Percentiles rank a stretch among this genome's conserved stretches.
These are phyloP conservation scores for Ustilaginoidea virens DNA, from an alignment of 2,329 filamentous ascomycete genomes.

Conservation along the genomic window DNA sequence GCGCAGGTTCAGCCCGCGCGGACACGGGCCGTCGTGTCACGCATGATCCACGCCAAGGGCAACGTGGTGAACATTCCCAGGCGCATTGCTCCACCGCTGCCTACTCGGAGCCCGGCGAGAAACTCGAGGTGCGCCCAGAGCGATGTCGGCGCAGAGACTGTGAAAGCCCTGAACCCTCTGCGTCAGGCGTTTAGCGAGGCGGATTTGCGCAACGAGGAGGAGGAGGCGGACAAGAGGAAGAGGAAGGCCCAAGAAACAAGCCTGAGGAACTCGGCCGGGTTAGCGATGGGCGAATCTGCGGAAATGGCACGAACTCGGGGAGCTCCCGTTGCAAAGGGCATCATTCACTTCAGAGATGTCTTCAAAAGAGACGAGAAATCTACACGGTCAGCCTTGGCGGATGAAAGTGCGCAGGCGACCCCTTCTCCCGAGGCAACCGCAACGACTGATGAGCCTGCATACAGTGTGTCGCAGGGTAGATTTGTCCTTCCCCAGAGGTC, in stretches of 20 bases:
- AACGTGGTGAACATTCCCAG: conserved; percentile 77
- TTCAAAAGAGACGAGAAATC: too few relatives aligned
- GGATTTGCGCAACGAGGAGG: conserved; percentile 12
- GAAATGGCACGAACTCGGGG: too few relatives aligned
- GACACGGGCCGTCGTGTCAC: conserved; percentile 44
- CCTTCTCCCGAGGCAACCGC: conserved; percentile 2
- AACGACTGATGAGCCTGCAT: too few relatives aligned
- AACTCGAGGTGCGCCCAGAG: conserved; percentile 33
- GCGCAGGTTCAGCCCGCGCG: conserved; percentile 38
- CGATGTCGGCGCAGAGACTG: conserved; percentile 45
- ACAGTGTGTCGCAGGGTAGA: too few relatives aligned
- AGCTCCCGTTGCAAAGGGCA: too few relatives aligned
- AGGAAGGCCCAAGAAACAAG: background rate
- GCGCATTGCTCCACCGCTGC: conserved; percentile 61
- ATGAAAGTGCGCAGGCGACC: background rate
- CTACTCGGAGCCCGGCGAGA: conserved; percentile 59
- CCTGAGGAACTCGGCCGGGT: too few relatives aligned
- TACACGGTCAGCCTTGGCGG: background rate
- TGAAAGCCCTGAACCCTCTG: conserved; percentile 32
- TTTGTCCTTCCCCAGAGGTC: too few relatives aligned
- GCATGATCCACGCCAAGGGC: conserved; percentile 56
- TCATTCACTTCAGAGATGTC: too few relatives aligned
- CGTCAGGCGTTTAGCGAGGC: conserved; percentile 29
- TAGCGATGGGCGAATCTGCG: too few relatives aligned
- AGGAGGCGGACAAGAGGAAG: background rate